Evolutionary conservation across 495 filamentous ascomycete species (phyloP).

Genomic region (Penicillium pulvis): DNA sequence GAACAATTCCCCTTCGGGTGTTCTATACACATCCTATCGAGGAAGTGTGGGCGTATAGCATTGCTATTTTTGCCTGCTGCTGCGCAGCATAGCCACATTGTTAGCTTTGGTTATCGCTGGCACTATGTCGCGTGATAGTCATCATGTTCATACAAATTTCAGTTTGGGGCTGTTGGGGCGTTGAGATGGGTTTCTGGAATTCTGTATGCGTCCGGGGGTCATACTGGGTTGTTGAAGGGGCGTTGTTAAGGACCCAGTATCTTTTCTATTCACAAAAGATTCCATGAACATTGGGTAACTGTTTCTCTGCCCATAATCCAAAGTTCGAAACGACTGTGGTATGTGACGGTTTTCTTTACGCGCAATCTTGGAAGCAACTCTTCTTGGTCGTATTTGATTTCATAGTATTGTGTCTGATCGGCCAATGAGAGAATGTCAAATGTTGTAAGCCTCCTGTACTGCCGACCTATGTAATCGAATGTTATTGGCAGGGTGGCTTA

Average conservation of each 20-base stretch:
- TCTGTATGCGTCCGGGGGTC: neutral
- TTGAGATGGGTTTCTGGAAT: neutral
- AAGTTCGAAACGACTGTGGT: too few species aligned
- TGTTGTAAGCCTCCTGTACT: too few species aligned
- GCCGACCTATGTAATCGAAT: too few species aligned
- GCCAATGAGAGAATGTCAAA: too few species aligned
- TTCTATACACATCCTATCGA: neutral
- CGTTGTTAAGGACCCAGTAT: neutral
- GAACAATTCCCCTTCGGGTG: neutral
- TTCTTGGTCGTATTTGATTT: too few species aligned
- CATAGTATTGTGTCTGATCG: too few species aligned
- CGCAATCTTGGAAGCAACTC: too few species aligned
- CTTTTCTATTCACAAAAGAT: too few species aligned
- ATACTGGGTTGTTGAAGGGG: neutral
- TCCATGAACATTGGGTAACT: too few species aligned
- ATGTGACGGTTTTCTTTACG: too few species aligned
- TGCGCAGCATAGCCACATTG: neutral
- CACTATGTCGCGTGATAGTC: neutral
- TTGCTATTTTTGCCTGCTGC: neutral
- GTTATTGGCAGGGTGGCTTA: too few species aligned
- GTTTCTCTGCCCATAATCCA: too few species aligned
- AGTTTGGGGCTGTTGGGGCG: conserved; percentile 1
- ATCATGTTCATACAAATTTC: neutral
- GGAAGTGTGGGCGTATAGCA: neutral
- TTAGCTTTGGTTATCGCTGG: neutral